Conservation (phyloP, 352 stramenopile species). For the Phytopythium cucurbitacearum region DNA sequence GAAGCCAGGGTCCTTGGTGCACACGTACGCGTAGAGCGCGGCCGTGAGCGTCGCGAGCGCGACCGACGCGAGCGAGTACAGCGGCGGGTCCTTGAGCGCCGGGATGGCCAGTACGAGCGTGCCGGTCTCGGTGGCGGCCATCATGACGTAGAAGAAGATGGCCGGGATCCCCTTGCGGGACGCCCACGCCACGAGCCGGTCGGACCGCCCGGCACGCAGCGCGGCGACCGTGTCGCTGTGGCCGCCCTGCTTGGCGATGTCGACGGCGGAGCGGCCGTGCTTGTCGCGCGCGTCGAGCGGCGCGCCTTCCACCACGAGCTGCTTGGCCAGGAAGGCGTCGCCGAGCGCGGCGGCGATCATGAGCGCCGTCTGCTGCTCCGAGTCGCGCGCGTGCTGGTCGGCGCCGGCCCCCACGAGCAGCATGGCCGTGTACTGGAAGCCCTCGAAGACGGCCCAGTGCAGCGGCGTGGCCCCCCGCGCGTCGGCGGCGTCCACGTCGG, state of each 20-base stretch:
- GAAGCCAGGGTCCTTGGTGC: slow-evolving; percentile 74
- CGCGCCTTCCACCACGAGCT: slow-evolving; percentile 78
- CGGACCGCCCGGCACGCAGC: slow-evolving; percentile 60
- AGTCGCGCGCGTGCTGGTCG: slow-evolving; percentile 48
- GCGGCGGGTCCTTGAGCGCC: slow-evolving; percentile 21
- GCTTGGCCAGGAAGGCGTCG: slow-evolving; percentile 77
- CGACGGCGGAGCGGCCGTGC: slow-evolving; percentile 65
- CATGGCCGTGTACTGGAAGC: slow-evolving; percentile 81
- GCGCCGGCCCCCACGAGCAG: slow-evolving; percentile 46
- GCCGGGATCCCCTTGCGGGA: slow-evolving; percentile 57
- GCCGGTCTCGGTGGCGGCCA: slow-evolving; percentile 38
- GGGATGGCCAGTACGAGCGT: slow-evolving; percentile 57
- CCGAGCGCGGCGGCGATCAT: slow-evolving; percentile 82
- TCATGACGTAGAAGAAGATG: slow-evolving; percentile 67
- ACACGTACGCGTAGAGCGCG: slow-evolving; percentile 73
- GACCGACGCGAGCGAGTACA: slow-evolving; percentile 20
- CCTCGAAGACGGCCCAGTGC: slow-evolving; percentile 83
- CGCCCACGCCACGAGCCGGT: slow-evolving; percentile 61
- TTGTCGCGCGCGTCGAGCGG: slow-evolving; percentile 60
- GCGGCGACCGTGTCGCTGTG: slow-evolving; percentile 65
- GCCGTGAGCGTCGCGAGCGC: slow-evolving; percentile 37
- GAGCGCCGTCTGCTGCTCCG: slow-evolving; percentile 69
- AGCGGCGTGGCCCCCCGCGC: slow-evolving; percentile 63
- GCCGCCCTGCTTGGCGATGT: slow-evolving; percentile 65
- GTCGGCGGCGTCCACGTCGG: slow-evolving; percentile 69